Conservation (phyloP, 768 basidiomycete species). For the Lepiota venenata region DNA sequence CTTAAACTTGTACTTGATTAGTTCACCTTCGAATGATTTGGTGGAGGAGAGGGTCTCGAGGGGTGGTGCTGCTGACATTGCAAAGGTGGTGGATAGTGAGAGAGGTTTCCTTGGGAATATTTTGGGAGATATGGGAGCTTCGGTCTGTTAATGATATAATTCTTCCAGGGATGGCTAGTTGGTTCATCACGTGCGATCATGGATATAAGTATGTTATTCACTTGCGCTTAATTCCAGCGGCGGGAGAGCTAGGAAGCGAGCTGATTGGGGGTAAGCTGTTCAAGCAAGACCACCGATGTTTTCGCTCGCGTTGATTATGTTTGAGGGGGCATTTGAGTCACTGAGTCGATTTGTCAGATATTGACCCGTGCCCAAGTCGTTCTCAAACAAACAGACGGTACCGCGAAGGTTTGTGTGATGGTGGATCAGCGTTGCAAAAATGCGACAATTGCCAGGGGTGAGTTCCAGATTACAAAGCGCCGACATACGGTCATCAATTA, state of each 20-base stretch:
- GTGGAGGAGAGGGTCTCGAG: constrained; percentile 74
- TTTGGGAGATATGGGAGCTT: constrained; percentile 7
- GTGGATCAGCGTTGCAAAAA: no score
- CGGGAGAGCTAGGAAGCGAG: neutral
- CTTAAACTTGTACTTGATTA: constrained; percentile 87
- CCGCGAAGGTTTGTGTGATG: no score
- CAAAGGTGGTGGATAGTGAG: neutral
- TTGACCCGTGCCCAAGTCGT: no score
- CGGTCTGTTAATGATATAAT: constrained; percentile 7
- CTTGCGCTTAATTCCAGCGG: neutral
- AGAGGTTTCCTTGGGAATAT: constrained; percentile 1
- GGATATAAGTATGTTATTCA: no score
- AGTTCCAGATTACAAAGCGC: no score
- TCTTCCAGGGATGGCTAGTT: constrained; percentile 4
- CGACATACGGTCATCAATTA: no score
- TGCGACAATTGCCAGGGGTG: no score
- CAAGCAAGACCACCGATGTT: neutral
- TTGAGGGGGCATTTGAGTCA: neutral
- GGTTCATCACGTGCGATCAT: constrained; percentile 9
- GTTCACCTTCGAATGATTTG: constrained; percentile 75
- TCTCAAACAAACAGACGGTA: no score
- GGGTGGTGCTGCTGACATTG: constrained; percentile 3
- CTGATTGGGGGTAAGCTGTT: no score
- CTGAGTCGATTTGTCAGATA: neutral
- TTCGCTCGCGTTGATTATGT: neutral